These are phyloP conservation scores for Sequoiadendron giganteum DNA, from an alignment of 75 land plant species.

Conservation along the genomic window DNA sequence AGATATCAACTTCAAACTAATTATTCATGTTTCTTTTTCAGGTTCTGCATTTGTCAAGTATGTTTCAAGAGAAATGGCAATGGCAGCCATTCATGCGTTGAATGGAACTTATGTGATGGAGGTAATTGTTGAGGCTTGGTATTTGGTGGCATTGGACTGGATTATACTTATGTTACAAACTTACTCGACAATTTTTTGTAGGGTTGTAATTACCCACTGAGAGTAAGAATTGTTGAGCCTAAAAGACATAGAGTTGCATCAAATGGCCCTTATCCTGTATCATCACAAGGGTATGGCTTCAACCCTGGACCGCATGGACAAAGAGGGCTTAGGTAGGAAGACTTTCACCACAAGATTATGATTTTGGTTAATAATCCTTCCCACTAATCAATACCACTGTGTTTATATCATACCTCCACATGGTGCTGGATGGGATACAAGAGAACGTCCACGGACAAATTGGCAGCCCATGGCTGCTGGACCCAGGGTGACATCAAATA, in stretches of 20 bases:
- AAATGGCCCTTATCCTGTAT: slow-evolving; percentile 48
- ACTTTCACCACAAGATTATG: neutral
- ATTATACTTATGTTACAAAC: neutral
- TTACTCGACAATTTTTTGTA: slow-evolving; percentile 10
- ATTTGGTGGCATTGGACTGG: neutral
- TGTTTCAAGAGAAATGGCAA: slow-evolving; percentile 76
- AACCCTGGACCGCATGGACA: slow-evolving; percentile 60
- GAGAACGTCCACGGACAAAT: slow-evolving; percentile 35
- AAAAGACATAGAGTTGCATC: slow-evolving; percentile 86
- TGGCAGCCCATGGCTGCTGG: slow-evolving; percentile 66
- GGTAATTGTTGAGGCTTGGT: slow-evolving; percentile 15
- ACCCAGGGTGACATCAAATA: slow-evolving; percentile 33
- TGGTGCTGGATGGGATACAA: slow-evolving; percentile 24
- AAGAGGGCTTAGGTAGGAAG: slow-evolving; percentile 35
- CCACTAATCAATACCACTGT: neutral
- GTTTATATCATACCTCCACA: slow-evolving; percentile 27
- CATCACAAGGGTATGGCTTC: slow-evolving; percentile 69
- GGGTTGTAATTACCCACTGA: slow-evolving; percentile 96
- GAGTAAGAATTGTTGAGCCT: slow-evolving; percentile 94
- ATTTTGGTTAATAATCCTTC: neutral
- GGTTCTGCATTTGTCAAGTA: slow-evolving; percentile 97
- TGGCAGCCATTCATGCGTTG: slow-evolving; percentile 79
- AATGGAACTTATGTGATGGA: slow-evolving; percentile 78
- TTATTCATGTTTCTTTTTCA: slow-evolving; percentile 19
- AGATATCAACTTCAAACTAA: neutral